Conservation (phyloP, 148 eudicot species). For the Talinum fruticosum region DNA sequence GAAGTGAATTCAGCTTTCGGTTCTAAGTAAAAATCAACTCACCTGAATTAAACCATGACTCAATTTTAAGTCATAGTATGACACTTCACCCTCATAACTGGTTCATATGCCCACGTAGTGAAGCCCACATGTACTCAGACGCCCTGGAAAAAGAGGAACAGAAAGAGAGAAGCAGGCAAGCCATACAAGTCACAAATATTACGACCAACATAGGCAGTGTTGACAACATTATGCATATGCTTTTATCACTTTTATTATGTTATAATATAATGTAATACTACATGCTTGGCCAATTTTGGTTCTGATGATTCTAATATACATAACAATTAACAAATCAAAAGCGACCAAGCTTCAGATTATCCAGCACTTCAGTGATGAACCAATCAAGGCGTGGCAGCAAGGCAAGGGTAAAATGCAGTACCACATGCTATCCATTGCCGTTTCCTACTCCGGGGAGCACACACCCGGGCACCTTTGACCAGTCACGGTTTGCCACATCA, state of each 20-base stretch:
- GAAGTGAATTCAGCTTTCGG: too few species aligned
- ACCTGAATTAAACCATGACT: too few species aligned
- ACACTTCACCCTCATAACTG: too few species aligned
- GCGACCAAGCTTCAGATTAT: neutral
- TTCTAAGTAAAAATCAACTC: too few species aligned
- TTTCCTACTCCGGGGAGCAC: conserved; percentile 61
- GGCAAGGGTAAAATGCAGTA: conserved; percentile 78
- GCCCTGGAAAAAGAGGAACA: neutral
- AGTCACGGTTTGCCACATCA: conserved; percentile 54
- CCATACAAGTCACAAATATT: neutral
- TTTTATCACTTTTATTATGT: neutral
- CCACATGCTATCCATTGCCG: conserved; percentile 81
- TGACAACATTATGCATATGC: too few species aligned
- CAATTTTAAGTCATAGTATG: too few species aligned
- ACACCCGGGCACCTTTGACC: conserved; percentile 77
- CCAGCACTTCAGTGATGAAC: neutral
- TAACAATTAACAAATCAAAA: neutral
- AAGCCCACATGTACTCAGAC: too few species aligned
- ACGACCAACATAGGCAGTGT: neutral
- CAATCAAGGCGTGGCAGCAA: conserved; percentile 54
- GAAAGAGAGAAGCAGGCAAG: neutral
- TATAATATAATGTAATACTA: neutral
- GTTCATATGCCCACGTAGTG: too few species aligned
- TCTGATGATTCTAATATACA: neutral
- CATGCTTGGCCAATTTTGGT: neutral